phyloP scores from a whole-genome alignment of 2,329 filamentous ascomycete genomes.

The Ceratocystis destructans region DNA sequence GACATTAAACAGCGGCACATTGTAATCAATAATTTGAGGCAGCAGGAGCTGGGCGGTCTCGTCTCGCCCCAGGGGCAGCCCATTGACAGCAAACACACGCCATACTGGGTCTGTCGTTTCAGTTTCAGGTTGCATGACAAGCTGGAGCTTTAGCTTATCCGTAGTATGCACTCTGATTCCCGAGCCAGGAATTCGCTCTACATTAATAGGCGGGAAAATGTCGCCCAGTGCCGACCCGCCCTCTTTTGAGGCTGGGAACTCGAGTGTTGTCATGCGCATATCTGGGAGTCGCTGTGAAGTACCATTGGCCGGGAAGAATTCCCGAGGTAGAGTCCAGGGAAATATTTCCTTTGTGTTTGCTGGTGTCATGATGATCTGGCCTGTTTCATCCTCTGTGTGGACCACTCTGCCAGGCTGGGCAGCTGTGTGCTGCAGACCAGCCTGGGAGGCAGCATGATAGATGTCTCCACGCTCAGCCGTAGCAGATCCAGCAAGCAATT shows the following conservation, averaged over 20 bases:
- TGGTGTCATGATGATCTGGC: constrained; percentile 30
- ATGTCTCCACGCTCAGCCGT: constrained; percentile 68
- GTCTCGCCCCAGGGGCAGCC: constrained; percentile 68
- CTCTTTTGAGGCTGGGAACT: constrained; percentile 42
- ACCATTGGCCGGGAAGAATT: constrained; percentile 61
- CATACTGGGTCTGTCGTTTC: constrained; percentile 33
- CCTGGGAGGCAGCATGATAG: constrained; percentile 78
- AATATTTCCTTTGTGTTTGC: constrained; percentile 44
- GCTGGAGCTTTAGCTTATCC: constrained; percentile 47
- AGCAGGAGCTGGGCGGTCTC: constrained; percentile 72
- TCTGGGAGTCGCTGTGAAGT: constrained; percentile 60
- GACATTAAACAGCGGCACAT: constrained; percentile 72
- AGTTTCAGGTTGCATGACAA: constrained; percentile 45
- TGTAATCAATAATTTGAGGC: constrained; percentile 59
- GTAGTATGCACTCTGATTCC: constrained; percentile 27
- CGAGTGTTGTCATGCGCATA: constrained; percentile 54
- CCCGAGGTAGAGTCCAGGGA: constrained; percentile 77
- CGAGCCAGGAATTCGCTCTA: constrained; percentile 20
- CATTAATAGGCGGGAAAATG: constrained; percentile 28
- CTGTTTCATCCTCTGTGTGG: constrained; percentile 32
- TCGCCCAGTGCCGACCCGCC: constrained; percentile 30
- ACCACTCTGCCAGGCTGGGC: constrained; percentile 40
- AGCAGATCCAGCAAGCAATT: constrained; percentile 61
- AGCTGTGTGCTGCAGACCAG: constrained; percentile 65
- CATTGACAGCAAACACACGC: constrained; percentile 68